Percentiles rank a stretch among this genome's conserved stretches.
phyloP scores from a whole-genome alignment of 139 green algal genomes.

The Tetraselmis striata region DNA sequence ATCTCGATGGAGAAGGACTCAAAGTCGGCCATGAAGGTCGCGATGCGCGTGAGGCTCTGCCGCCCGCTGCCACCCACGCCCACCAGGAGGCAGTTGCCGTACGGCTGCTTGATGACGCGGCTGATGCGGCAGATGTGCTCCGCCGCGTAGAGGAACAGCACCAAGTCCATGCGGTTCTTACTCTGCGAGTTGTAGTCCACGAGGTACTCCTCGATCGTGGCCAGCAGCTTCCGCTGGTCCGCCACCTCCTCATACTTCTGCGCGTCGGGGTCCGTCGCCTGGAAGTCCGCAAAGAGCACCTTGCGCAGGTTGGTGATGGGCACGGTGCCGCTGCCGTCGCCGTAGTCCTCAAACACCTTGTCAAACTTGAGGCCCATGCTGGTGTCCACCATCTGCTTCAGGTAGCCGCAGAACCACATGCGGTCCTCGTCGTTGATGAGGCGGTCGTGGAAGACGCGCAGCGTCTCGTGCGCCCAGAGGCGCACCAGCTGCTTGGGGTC shows the following conservation, averaged over 20 bases:
- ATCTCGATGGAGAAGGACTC: slow-evolving; percentile 48
- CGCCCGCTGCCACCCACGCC: slow-evolving; percentile 45
- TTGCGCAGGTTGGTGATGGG: not conserved
- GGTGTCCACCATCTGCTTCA: slow-evolving; percentile 31
- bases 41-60: slow-evolving; percentile 51
- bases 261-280: slow-evolving; percentile 35
- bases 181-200: slow-evolving; percentile 56
- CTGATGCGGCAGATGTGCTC: slow-evolving; percentile 65
- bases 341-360: slow-evolving; percentile 28
- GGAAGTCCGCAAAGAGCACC: slow-evolving; percentile 38
- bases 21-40: slow-evolving; percentile 59
- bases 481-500: slow-evolving; percentile 30
- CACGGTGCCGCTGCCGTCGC: not conserved
- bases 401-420: slow-evolving; percentile 45
- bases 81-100: slow-evolving; percentile 60
- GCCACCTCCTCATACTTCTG: slow-evolving; percentile 52
- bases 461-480: slow-evolving; percentile 63
- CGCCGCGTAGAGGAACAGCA: slow-evolving; percentile 57
- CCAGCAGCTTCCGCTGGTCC: slow-evolving; percentile 37
- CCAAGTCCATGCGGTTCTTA: slow-evolving; percentile 56
- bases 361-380: slow-evolving; percentile 40
- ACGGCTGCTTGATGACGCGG: slow-evolving; percentile 66
- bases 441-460: slow-evolving; percentile 69
- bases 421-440: slow-evolving; percentile 55
- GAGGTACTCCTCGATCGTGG: slow-evolving; percentile 43